Conservation (phyloP, 768 basidiomycete genomes). For the Boletus vinaceobasis region DNA sequence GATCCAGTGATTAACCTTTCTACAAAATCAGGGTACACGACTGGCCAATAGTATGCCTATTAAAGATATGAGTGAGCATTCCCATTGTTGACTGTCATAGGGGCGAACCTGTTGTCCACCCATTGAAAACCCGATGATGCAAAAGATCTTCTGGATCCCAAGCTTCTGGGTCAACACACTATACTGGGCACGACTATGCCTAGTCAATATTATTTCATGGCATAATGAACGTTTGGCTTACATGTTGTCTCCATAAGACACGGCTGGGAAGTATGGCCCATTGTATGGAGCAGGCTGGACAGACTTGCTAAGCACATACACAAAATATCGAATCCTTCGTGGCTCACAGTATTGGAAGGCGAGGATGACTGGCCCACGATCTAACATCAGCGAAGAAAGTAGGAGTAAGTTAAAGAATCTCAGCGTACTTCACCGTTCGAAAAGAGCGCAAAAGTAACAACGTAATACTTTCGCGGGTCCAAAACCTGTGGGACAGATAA, state of each 20-base stretch:
- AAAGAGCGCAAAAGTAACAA: conserved; percentile 57
- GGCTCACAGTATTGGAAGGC: conserved; percentile 45
- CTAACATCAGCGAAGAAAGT: neutral
- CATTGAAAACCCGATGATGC: conserved; percentile 57
- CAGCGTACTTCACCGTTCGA: conserved; percentile 53
- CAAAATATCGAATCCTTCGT: neutral
- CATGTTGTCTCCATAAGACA: conserved; percentile 60
- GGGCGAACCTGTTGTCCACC: conserved; percentile 47
- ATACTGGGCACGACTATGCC: conserved; percentile 50
- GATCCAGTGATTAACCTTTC: conserved; percentile 35
- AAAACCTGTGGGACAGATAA: conserved; percentile 34
- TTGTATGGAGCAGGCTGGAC: conserved; percentile 51
- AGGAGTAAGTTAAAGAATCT: neutral
- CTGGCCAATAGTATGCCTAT: conserved; percentile 56
- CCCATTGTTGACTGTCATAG: neutral
- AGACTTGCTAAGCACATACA: neutral
- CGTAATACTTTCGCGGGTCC: conserved; percentile 48
- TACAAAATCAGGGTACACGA: conserved; percentile 52
- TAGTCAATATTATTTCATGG: neutral
- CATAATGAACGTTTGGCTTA: conserved; percentile 20
- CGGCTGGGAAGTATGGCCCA: conserved; percentile 54
- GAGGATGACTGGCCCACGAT: conserved; percentile 46
- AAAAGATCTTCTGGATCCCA: conserved; percentile 41
- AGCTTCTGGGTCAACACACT: conserved; percentile 46
- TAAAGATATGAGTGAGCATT: neutral